Base-by-base conservation (phyloP, 805 yeast species). In the Diddensiella caesifluorescens region DNA sequence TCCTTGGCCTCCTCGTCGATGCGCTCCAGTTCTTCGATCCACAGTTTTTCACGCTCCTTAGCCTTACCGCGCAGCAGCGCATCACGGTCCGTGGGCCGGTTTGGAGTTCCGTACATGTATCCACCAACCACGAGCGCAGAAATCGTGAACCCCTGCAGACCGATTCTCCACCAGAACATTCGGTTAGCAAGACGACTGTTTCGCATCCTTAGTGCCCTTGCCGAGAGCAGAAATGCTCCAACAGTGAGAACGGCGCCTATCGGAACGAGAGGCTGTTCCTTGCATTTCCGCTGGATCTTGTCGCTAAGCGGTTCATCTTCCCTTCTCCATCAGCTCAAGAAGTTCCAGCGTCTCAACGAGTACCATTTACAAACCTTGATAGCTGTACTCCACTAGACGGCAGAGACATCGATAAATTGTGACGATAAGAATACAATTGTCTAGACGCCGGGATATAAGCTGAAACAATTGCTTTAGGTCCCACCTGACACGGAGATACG, bases 81-180 rank as follows among this genome's bases (percentile, higher is more conserved):
- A 51, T 85, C 90, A 61, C 68, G 20, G 68, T 60, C 21, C n/a
- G 41, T 38, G 13, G 39, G 34, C 27, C 44, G 43, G 34, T 44
- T 23, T 36, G 48, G 46, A 38, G 30, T 41, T 47, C 85, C 88
- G 60, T 75, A 85, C 45, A 73, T 68, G 51, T 70, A 70, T 3
- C 95, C 88, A 31, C 96, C 97, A 9, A 77, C 79, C 4, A 88
- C 80, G 38, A 89, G 68, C 0, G 95, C 95, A 12, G 79, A 79
- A 31, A 89, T 66, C 0, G 97, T 89, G 44, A 82, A 75, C 3
- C 83, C 86, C 64, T 89, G 97, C 53, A 87, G 71, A 0, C 76
- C 92, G 35, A 89, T 90, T 70, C 97, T 81, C 77, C 87, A 85
- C 53, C 90, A 73, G 69, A 86, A 89, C 77, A 85, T 88, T 37